Base-by-base conservation (phyloP, 148 eudicot genomes). In the Selenicereus undatus region DNA sequence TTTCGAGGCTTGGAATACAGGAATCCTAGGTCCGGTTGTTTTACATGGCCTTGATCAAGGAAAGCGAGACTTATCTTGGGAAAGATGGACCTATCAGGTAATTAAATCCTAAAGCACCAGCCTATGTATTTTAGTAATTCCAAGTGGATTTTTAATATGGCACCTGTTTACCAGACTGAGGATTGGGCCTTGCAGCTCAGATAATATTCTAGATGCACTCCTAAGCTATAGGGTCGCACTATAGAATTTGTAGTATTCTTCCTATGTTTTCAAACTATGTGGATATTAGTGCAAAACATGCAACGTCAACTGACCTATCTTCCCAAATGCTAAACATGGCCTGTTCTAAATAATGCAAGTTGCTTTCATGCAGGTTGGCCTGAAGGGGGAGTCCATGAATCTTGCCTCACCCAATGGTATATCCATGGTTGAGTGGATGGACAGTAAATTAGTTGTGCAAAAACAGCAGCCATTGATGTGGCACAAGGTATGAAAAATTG, bases 381-480 rank as follows among this genome's bases (percentile, higher is more conserved):
- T 95, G 52, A 95, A 90, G 85, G 98, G 98, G 76, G 98, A 95
- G 84, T 75, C 88, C 42, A 89, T 93, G 97, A 87, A 89, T 80
- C 91, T 95, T 30, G 90, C 86, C 72, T 92, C 97, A 80, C 89
- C 93, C 36, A 81, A 82, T 79, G 83, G 89, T 73, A 81, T 83
- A 75, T 87, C 92, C 76, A 83, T 90, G 74, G 97, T 89, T 39
- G 92, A 89, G 21, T 95, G 99, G 99, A 83, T 85, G 84, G 90
- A 90, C 84, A 91, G 94, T 82, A 89, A 89, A 50, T 78, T 92
- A 82, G 88, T 86, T 48, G 91, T 89, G 71, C 94, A 90, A 74
- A 90, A 87, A 78, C 91, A 89, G 77, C 97, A 91, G 78, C 99
- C 99, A 48, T 87, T 95, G 81, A 90, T 91, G 81, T 95, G 99